Percentiles rank a stretch among this genome's conserved stretches.
These are phyloP conservation scores for Pseudonitzschia multiseries DNA, from an alignment of 108 stramenopile species.

Conservation along the genomic window DNA sequence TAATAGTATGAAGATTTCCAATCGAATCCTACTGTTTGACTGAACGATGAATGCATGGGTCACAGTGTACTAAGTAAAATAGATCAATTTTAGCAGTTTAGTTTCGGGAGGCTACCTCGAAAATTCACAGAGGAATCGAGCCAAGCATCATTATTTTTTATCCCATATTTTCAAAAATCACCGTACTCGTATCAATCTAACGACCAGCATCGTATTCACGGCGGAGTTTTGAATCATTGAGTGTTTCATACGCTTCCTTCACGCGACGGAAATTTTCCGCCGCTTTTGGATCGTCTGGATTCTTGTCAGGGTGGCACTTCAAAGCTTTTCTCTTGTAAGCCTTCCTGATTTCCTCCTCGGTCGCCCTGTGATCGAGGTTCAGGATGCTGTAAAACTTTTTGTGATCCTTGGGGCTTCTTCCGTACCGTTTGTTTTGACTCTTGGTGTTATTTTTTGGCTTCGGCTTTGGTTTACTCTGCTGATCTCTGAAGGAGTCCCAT, in stretches of 20 bases:
- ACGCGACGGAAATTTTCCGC: constrained; percentile 73
- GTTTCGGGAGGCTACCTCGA: too few species aligned
- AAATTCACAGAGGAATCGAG: too few species aligned
- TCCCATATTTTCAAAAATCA: too few species aligned
- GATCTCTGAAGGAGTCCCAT: constrained; percentile 68
- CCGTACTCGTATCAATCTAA: too few species aligned
- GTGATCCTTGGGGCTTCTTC: constrained; percentile 10
- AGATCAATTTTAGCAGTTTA: too few species aligned
- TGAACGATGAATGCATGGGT: too few species aligned
- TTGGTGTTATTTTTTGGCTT: background rate
- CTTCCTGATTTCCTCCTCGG: constrained; percentile 70
- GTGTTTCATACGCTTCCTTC: constrained; percentile 73
- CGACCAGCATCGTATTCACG: constrained; percentile 59
- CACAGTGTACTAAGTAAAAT: too few species aligned
- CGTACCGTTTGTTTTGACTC: constrained; percentile 8
- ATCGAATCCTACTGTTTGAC: too few species aligned
- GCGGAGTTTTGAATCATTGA: constrained; percentile 53
- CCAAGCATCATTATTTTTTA: too few species aligned
- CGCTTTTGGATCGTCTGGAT: constrained; percentile 49
- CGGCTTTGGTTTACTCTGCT: constrained; percentile 13
- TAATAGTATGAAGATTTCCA: too few species aligned
- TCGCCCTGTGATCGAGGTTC: constrained; percentile 49
- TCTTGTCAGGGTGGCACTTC: constrained; percentile 51
- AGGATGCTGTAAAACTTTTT: constrained; percentile 59
- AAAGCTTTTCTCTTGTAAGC: constrained; percentile 66